Evolutionary conservation across 345 rosid species (phyloP).

Genomic region (Brassica cretica): DNA sequence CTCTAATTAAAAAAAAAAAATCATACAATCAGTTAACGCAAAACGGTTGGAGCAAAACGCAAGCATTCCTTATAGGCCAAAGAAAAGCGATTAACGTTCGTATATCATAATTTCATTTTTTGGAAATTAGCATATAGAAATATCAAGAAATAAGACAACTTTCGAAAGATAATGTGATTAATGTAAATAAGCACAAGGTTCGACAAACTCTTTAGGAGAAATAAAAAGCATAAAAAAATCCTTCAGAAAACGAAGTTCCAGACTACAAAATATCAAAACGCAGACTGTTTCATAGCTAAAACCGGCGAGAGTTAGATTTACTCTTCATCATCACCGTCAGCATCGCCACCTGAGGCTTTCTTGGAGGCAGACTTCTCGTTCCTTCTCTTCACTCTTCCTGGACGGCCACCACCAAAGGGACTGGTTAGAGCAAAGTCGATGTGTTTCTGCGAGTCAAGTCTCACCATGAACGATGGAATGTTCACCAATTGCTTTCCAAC

Average conservation of each 20-base stretch:
- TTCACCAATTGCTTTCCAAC: slow-evolving; percentile 77
- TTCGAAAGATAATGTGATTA: no score
- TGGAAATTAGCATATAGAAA: no score
- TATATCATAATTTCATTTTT: no score
- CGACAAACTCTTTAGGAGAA: background rate
- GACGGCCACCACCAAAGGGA: slow-evolving; percentile 70
- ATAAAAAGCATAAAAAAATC: slow-evolving; percentile 14
- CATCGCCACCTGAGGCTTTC: slow-evolving; percentile 70
- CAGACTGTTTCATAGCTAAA: slow-evolving; percentile 23
- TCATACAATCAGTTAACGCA: background rate
- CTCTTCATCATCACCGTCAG: slow-evolving; percentile 68
- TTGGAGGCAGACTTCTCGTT: slow-evolving; percentile 65
- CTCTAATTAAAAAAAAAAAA: background rate
- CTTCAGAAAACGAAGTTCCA: slow-evolving; percentile 11
- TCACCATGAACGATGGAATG: slow-evolving; percentile 72
- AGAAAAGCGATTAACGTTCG: no score
- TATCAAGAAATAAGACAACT: no score
- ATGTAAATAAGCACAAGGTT: background rate
- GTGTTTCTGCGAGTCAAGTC: slow-evolving; percentile 69
- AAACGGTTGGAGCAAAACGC: background rate
- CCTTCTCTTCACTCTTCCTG: slow-evolving; percentile 74
- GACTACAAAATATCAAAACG: slow-evolving; percentile 25
- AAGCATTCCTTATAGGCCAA: no score
- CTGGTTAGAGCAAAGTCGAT: slow-evolving; percentile 70
- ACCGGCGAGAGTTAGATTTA: background rate